phyloP scores from a whole-genome alignment of 352 stramenopile genomes.

The Phytophthora brassicae region DNA sequence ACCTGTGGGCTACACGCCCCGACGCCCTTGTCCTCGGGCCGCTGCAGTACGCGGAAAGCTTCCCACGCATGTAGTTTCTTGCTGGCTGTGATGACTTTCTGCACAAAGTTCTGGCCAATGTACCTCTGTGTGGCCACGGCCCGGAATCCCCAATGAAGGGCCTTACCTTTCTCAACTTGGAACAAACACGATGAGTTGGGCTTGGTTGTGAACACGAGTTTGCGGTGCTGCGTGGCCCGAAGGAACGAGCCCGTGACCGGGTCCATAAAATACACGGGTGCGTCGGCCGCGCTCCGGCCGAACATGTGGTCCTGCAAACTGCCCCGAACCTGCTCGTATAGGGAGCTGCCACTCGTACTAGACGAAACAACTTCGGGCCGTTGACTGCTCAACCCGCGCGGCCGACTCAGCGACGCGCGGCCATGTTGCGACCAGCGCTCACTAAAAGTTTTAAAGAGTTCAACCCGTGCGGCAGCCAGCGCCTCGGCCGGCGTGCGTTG shows the following conservation, averaged over 20 bases:
- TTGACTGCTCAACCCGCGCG: constrained; percentile 31
- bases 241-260: constrained; percentile 51
- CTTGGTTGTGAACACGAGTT: constrained; percentile 61
- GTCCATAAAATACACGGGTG: constrained; percentile 76
- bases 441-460: constrained; percentile 49
- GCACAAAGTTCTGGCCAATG: constrained; percentile 78
- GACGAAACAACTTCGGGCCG: constrained; percentile 38
- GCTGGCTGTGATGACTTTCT: constrained; percentile 51
- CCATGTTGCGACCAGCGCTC: constrained; percentile 42
- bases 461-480: constrained; percentile 32
- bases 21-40: constrained; percentile 24
- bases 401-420: constrained; percentile 18
- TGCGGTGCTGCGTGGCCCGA: constrained; percentile 58
- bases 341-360: constrained; percentile 50
- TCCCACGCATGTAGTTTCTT: constrained; percentile 79
- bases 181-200: constrained; percentile 77
- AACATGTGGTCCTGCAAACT: constrained; percentile 64
- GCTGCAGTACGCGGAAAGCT: constrained; percentile 66
- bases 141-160: constrained; percentile 82
- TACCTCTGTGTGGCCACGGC: constrained; percentile 62
- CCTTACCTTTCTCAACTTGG: constrained; percentile 68
- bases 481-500: constrained; percentile 17
- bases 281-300: constrained; percentile 29
- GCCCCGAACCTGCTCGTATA: constrained; percentile 70
- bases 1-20: constrained; percentile 33